Percentiles rank a stretch among this genome's conserved stretches.
phyloP scores from a whole-genome alignment of 176 grass and related monocot species.

The Triticum urartu region DNA sequence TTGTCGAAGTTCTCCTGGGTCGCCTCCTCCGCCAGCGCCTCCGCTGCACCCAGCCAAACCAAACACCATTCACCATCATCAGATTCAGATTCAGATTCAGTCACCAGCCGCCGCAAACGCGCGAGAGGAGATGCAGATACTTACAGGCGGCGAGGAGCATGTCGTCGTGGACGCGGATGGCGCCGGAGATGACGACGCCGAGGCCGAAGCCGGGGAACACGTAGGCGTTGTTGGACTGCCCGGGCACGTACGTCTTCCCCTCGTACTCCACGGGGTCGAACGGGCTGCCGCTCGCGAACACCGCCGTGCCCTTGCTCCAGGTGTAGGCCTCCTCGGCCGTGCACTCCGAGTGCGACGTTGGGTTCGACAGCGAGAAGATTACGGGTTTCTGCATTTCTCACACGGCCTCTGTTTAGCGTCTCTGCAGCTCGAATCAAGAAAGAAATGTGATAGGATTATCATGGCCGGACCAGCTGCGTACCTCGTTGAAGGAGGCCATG shows the following conservation, averaged over 20 bases:
- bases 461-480: neutral
- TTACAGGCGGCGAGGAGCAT: conserved; percentile 90
- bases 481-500: conserved; percentile 85
- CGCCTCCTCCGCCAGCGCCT: conserved; percentile 77
- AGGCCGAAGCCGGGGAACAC: conserved; percentile 94
- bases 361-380: conserved; percentile 92
- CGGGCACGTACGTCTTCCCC: conserved; percentile 59
- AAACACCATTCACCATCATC: neutral
- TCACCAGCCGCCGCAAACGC: neutral
- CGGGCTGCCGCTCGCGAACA: conserved; percentile 95
- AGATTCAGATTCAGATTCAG: neutral
- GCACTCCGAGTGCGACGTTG: conserved; percentile 95
- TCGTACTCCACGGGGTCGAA: conserved; percentile 79
- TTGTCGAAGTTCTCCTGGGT: conserved; percentile 63
- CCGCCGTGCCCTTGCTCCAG: conserved; percentile 71
- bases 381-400: conserved; percentile 57
- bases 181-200: conserved; percentile 82
- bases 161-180: conserved; percentile 89
- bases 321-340: conserved; percentile 90
- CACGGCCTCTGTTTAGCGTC: neutral
- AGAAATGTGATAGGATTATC: neutral
- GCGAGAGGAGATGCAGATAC: neutral
- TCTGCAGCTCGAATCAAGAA: neutral
- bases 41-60: conserved; percentile 31
- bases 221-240: conserved; percentile 95